Evolutionary conservation across 805 yeast species (phyloP).

Genomic region (Candida cerambycidarum): DNA sequence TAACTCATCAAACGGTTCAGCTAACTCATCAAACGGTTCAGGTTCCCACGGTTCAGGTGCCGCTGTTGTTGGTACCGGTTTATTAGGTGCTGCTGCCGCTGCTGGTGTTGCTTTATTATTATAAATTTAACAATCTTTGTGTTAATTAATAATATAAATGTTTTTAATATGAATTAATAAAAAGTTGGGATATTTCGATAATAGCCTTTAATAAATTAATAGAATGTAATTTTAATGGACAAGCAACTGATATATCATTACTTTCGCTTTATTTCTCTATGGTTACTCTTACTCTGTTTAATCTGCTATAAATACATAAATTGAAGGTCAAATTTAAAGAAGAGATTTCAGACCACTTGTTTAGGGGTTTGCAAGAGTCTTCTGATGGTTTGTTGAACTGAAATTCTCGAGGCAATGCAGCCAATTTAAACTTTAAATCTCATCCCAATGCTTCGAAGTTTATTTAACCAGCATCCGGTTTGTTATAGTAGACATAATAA

Average conservation of each 20-base stretch:
- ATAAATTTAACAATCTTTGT: slow-evolving; percentile 16
- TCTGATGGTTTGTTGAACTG: neutral
- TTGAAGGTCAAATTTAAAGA: too few species aligned
- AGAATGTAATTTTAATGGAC: slow-evolving; percentile 9
- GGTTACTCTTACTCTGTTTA: neutral
- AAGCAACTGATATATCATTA: neutral
- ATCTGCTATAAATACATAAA: too few species aligned
- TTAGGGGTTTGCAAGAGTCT: neutral
- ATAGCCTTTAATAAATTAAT: slow-evolving; percentile 6
- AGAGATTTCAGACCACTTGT: neutral
- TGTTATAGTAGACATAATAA: neutral
- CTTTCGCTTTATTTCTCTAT: neutral
- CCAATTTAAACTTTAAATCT: neutral
- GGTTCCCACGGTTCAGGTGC: slow-evolving; percentile 19
- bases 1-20: slow-evolving; percentile 25
- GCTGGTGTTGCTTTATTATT: slow-evolving; percentile 40
- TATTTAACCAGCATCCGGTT: neutral
- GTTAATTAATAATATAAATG: slow-evolving; percentile 2
- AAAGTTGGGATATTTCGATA: slow-evolving; percentile 7
- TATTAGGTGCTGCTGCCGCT: slow-evolving; percentile 35
- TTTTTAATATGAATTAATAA: slow-evolving; percentile 3
- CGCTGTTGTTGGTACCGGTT: slow-evolving; percentile 28
- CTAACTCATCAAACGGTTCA: slow-evolving; percentile 19
- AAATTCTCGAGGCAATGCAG: neutral
- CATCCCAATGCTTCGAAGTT: neutral